phyloP scores from a whole-genome alignment of 1,284 basidiomycete genomes.

The Paramarasmius palmivorus region DNA sequence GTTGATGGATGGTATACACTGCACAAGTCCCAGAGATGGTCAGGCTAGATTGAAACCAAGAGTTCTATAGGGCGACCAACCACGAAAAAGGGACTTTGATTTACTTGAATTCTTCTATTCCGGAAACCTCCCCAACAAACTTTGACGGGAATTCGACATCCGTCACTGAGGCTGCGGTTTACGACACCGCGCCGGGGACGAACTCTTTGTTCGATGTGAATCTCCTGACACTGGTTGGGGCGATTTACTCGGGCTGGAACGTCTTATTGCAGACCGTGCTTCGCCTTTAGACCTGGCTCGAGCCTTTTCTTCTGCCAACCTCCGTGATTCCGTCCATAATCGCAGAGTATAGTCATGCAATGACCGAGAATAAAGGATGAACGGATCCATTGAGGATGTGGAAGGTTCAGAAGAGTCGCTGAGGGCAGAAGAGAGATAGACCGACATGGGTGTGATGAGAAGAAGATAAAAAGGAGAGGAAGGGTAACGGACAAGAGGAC shows the following conservation, averaged over 20 bases:
- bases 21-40: too few relatives aligned
- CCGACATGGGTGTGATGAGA: neutral
- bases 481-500: constrained; percentile 8
- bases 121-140: too few relatives aligned
- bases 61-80: too few relatives aligned
- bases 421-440: neutral
- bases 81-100: too few relatives aligned
- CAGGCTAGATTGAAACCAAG: too few relatives aligned
- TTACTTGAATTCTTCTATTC: too few relatives aligned
- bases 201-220: too few relatives aligned
- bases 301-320: constrained; percentile 54
- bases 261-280: constrained; percentile 26
- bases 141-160: too few relatives aligned
- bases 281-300: constrained; percentile 23
- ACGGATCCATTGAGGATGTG: constrained; percentile 32
- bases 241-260: constrained; percentile 6
- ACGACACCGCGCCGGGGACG: too few relatives aligned
- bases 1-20: too few relatives aligned
- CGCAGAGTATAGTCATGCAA: constrained; percentile 67
- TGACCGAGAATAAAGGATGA: constrained; percentile 59
- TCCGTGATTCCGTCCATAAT: constrained; percentile 67
- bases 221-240: too few relatives aligned
- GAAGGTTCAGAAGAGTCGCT: constrained; percentile 14
- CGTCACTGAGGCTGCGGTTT: too few relatives aligned
- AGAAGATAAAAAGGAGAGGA: neutral